Evolutionary conservation across 148 eudicot species (phyloP).

Genomic region (Heliamphora exappendiculata): DNA sequence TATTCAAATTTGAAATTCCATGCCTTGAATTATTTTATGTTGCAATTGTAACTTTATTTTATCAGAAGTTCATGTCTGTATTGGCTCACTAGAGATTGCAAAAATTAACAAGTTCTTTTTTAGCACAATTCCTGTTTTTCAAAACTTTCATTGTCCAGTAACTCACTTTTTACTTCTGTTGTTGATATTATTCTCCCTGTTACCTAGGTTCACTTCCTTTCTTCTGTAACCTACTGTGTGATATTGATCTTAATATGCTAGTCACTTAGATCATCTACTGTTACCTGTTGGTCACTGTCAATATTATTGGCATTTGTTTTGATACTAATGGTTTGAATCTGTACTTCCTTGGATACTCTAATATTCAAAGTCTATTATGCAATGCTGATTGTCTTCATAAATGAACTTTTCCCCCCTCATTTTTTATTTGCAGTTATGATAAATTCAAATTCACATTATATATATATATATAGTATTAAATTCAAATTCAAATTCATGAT

Average conservation of each 20-base stretch:
- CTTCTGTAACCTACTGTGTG: not conserved
- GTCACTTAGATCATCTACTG: not conserved
- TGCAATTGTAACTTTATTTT: not conserved
- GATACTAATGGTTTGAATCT: conserved; percentile 1
- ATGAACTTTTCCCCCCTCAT: not conserved
- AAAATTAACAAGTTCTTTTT: not conserved
- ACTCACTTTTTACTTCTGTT: not conserved
- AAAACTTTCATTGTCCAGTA: not conserved
- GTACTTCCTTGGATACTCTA: not conserved
- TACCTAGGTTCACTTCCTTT: not conserved
- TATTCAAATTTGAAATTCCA: not conserved
- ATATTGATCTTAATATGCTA: not conserved
- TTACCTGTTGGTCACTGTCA: not conserved
- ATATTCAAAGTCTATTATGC: not conserved
- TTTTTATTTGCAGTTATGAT: not conserved
- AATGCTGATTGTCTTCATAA: not conserved
- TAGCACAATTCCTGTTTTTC: not conserved
- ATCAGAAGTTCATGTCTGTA: too few species aligned
- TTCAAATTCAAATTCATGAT: too few species aligned
- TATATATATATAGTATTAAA: too few species aligned
- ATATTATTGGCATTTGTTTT: not conserved
- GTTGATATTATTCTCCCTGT: not conserved
- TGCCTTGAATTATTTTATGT: not conserved
- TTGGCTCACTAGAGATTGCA: not conserved
- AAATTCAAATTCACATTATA: too few species aligned